Base-by-base conservation (phyloP, 768 basidiomycete genomes). In the Mycena latifolia region DNA sequence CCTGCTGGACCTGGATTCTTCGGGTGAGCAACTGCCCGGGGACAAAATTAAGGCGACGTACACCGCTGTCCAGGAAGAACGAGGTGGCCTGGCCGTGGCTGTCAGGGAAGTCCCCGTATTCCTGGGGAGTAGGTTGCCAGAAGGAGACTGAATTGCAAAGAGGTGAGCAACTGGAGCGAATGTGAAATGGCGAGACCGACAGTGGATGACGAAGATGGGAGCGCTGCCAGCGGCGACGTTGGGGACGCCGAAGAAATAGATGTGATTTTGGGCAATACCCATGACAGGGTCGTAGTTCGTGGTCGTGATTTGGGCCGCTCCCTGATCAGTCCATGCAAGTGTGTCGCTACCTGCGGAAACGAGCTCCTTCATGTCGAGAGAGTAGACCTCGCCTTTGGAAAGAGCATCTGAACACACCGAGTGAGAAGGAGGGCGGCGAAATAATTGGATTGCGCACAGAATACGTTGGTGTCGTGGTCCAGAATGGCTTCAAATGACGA, bases 391-490 rank as follows among this genome's bases (percentile, higher is more conserved):
- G 48, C 85, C 87, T 1, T 86, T 79, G 5, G 91, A 91, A 63
- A 92, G 79, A 0, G 89, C 91, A 76, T 93, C 92, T 92, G 51
- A 35, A 45, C n/a, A 24, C 50, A 39, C 17, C 18, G 60, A 51
- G 33, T 57, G 18, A 33, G 57, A 41, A 54, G 66, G 58, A 35
- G 55, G 68, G 54, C 35, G 56, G 57, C 6, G 39, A 14, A 48
- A 37, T 18, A 48, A 31, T 43, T 45, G 27, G 24, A 50, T 57
- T 47, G 56, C 83, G 69, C 76, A 92, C 91, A 96, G 79, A 98
- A 91, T 65, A 91, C 88, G 67, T 97, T 96, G 54, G 96, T 98
- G 77, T 98, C 96, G 69, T 97, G 96, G 79, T 98, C 96, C 35
- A 98, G 85, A 66, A 97, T 89, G 28, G 92, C 86, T 28, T 81